Evolutionary conservation across 257 asterid species (phyloP), one percentile per base, ranked within the genome.

Genomic region (Paraleonurus japonicus): DNA sequence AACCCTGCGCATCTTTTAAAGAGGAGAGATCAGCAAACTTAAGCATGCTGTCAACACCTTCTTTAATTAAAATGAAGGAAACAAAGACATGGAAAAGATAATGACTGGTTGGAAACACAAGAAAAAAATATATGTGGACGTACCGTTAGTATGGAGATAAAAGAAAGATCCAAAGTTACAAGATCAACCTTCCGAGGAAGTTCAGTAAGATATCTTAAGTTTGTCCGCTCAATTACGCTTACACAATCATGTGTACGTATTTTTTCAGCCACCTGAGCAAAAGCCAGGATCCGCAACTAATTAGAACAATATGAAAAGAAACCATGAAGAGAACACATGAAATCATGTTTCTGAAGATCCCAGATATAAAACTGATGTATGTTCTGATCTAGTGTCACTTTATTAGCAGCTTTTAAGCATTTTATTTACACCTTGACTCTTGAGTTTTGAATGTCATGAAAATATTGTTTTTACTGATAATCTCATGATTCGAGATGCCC

Each of bases 81-180:
- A 41, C 7, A 11, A 59, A 75, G 64, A 23, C 57, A 43, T 30
- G 5, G 70, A 30, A 15, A 54, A 66, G 26, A 7, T 20, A 37
- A 22, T 7, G 45, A 78, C 24, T 12, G 45, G 51, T 20, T 19
- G 45, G 43, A 23, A 67, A 41, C 7, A 11, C 45, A 32, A 75
- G 47, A 16, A 16, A 66, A 60, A 66, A 30, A 32, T 32, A 55
- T 33, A 67, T 27, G 19, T 58, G 73, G 73, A 74, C 95, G 75
- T 89, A 94, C 99, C 75, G 80, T 75, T 61, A 92, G 88, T 76
- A 91, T 86, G 59, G 99, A 92, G 73, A 92, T 95, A 67, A 95
- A 95, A 43, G 99, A 92, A 66, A 95, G 99, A 83, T 95, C 99
- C 89, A 95, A 81, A 23, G 99, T 89, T 63, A 84, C 98, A 76